These are phyloP conservation scores for Pilaira anomala DNA, from an alignment of 192 early-diverging fungal genomes.

Conservation along the genomic window DNA sequence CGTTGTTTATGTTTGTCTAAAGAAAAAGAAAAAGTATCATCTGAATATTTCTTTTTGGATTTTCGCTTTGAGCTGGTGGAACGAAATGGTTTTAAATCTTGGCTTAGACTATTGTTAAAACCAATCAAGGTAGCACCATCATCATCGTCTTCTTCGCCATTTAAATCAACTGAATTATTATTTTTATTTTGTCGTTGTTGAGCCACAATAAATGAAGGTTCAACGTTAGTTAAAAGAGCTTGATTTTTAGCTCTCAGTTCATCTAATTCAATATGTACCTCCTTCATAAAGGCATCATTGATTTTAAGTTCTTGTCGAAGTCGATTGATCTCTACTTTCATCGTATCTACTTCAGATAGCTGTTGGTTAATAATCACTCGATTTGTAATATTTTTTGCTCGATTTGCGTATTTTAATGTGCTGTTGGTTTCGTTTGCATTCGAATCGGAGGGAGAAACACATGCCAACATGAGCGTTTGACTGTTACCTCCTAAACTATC, in stretches of 20 bases:
- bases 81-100: no score
- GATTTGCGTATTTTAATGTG: slow-evolving; percentile 94
- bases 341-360: not conserved
- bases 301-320: slow-evolving; percentile 8
- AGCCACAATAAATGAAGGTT: no score
- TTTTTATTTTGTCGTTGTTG: no score
- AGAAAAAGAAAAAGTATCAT: not conserved
- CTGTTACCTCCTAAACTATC: slow-evolving; percentile 93
- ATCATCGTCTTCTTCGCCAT: no score
- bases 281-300: slow-evolving; percentile 14
- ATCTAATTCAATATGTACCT: slow-evolving; percentile 24
- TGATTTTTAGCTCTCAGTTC: not conserved
- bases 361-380: slow-evolving; percentile 45
- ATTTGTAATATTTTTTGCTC: slow-evolving; percentile 86
- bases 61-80: no score
- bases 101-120: no score
- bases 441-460: slow-evolving; percentile 79
- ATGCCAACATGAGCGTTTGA: slow-evolving; percentile 93
- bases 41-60: no score
- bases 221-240: no score
- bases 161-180: no score
- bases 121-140: no score
- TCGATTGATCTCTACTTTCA: not conserved
- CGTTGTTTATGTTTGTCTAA: slow-evolving; percentile 9
- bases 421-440: slow-evolving; percentile 89